Conservation (phyloP, 345 rosid species). For the Mercurialis annua region DNA sequence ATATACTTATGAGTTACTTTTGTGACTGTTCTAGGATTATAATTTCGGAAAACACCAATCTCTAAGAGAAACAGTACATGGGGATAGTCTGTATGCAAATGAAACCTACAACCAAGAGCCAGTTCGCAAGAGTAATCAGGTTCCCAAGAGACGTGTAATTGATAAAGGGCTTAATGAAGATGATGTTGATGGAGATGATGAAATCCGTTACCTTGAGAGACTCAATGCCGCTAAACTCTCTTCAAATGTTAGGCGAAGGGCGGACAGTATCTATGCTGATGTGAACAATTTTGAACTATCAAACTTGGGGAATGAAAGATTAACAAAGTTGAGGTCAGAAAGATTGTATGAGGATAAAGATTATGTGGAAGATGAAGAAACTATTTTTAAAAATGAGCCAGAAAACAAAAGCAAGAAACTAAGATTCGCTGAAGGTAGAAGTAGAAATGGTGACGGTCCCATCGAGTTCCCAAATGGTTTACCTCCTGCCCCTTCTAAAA, state of each 20-base stretch:
- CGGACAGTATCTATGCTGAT: neutral
- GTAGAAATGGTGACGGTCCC: conserved; percentile 7
- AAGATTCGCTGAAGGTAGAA: conserved; percentile 17
- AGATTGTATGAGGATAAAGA: conserved; percentile 5
- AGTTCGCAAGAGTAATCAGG: conserved; percentile 22
- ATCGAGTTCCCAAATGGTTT: conserved; percentile 30
- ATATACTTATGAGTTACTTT: conserved; percentile 5
- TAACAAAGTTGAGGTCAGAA: neutral
- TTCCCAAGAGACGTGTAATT: conserved; percentile 26
- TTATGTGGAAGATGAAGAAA: conserved; percentile 14
- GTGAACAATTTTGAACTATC: neutral
- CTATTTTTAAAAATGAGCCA: conserved; percentile 13
- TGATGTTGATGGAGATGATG: conserved; percentile 18
- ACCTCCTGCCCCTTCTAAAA: conserved; percentile 23
- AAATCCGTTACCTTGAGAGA: conserved; percentile 20
- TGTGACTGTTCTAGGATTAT: conserved; percentile 11
- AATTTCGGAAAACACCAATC: conserved; percentile 5
- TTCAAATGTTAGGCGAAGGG: conserved; percentile 16
- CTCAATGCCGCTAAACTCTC: conserved; percentile 5
- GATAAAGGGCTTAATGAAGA: conserved; percentile 23
- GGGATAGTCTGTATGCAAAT: conserved; percentile 12
- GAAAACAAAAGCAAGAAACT: conserved; percentile 14
- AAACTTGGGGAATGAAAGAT: conserved; percentile 10
- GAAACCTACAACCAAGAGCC: conserved; percentile 14
- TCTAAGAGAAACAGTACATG: conserved; percentile 18